Evolutionary conservation across 2,329 filamentous ascomycete species (phyloP), one percentile per base, ranked within the genome.

Genomic region (Colletotrichum eleusines): DNA sequence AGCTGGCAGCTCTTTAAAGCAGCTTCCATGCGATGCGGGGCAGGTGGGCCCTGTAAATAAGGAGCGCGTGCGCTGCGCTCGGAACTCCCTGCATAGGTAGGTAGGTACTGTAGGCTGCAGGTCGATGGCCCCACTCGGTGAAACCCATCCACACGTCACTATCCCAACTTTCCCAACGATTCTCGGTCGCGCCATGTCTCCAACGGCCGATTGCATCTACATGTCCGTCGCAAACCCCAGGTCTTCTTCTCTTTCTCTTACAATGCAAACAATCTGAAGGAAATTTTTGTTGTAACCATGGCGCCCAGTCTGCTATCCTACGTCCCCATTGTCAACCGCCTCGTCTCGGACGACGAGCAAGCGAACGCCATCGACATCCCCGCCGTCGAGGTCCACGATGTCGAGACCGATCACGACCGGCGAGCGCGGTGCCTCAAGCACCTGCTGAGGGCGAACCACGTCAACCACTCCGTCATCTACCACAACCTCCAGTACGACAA

Each of bases 371-470:
- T 91, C 75, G 77, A 85, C 63, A 78, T 98, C 8, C 86, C 92
- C 11, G 84, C 92, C 0, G 91, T 95, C 66, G 85, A 92, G 73
- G 86, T 94, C 68, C 90, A 97, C 81, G 89, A 92, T 79, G 88
- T 97, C 76, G 95, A 98, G 82, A 92, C 91, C 6, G 87, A 90
- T 58, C 87, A 90, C 11, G 94, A 97, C 78, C 95, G 94, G 80
- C 87, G 92, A 67, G 90, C 92, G 23, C 87, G 95, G 72, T 93
- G 93, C 26, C 86, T 99, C 72, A 98, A 97, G 83, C 94, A 98
- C 81, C 85, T 99, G 18, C 81, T 99, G 72, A 94, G 93, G 80
- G 91, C 95, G 63, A 98, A 98, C 79, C 96, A 99, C 82, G 91
- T 91, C 74, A 97, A 96, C 78, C 89, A 97, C 81, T 90, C 94